Conservation (phyloP, 1,139 yeast species). For the Hanseniaspora uvarum region DNA sequence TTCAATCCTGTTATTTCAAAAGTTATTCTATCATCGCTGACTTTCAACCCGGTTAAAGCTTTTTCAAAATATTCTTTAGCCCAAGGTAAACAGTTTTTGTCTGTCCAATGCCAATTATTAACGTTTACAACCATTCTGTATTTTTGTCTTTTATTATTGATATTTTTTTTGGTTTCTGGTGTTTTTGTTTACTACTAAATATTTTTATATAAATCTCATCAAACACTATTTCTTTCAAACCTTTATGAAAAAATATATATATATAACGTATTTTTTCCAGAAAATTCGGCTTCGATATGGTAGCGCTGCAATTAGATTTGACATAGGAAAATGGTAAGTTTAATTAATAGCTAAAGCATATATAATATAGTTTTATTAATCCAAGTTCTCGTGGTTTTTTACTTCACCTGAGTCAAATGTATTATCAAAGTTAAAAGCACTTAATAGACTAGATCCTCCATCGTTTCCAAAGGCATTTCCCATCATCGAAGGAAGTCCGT, state of each 20-base stretch:
- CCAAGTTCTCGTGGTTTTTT: not conserved
- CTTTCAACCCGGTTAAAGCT: conserved; percentile 45
- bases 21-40: conserved; percentile 32
- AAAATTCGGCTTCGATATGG: not conserved
- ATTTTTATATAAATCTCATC: not conserved
- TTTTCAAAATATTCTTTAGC: conserved; percentile 62
- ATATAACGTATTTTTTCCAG: not conserved
- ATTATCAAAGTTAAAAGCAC: not conserved
- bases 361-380: not conserved
- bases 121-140: conserved; percentile 62
- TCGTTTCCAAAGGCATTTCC: conserved; percentile 33
- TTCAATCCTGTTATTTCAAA: conserved; percentile 44
- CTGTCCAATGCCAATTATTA: conserved; percentile 96
- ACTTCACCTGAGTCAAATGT: not conserved
- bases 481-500: conserved; percentile 54
- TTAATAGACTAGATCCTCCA: not conserved
- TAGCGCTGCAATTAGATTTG: not conserved
- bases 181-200: not conserved
- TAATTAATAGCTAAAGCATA: not conserved
- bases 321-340: not conserved
- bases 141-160: not conserved
- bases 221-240: too few species aligned
- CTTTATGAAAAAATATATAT: too few species aligned
- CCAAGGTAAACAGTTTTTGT: conserved; percentile 92
- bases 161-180: not conserved